These are phyloP conservation scores for Fusarium gaditjirri DNA, from an alignment of 2,329 filamentous ascomycete genomes.

Conservation along the genomic window DNA sequence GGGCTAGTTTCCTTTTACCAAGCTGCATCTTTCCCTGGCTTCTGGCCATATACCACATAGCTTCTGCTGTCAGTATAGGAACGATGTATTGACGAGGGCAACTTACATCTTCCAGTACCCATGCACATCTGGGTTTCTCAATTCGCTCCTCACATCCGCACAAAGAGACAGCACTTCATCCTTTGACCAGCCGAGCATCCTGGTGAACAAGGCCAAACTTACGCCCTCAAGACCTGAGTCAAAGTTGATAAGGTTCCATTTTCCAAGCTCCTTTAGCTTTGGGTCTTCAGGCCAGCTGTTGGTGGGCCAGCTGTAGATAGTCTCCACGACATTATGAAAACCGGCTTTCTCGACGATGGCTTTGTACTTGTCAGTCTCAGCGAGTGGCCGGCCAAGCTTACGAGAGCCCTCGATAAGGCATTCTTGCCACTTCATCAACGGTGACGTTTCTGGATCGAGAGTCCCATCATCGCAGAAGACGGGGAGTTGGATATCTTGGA, in stretches of 20 bases:
- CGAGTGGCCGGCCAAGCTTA: slow-evolving; percentile 23
- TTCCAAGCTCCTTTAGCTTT: slow-evolving; percentile 34
- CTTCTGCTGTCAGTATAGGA: neutral
- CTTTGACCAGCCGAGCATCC: slow-evolving; percentile 24
- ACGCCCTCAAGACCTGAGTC: slow-evolving; percentile 20
- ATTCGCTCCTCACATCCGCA: slow-evolving; percentile 10
- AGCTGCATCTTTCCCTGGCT: neutral
- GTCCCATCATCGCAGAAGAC: slow-evolving; percentile 18
- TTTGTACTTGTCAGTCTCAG: slow-evolving; percentile 15
- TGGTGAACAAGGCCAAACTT: slow-evolving; percentile 24
- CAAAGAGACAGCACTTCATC: slow-evolving; percentile 16
- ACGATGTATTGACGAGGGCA: accelerated
- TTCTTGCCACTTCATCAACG: slow-evolving; percentile 18
- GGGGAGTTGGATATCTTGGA: slow-evolving; percentile 28
- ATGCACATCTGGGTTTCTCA: slow-evolving; percentile 17
- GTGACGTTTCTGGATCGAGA: neutral
- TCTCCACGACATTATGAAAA: slow-evolving; percentile 25
- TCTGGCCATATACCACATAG: slow-evolving; percentile 7
- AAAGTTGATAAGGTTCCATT: slow-evolving; percentile 31
- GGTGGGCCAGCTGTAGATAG: slow-evolving; percentile 29
- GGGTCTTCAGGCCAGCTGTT: slow-evolving; percentile 31
- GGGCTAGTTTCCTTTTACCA: neutral
- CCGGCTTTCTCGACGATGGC: slow-evolving; percentile 7
- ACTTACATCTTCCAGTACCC: slow-evolving; percentile 19
- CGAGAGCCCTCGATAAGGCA: slow-evolving; percentile 10